These are phyloP conservation scores for Boletus subcaerulescens DNA, from an alignment of 768 basidiomycete species.

Conservation along the genomic window DNA sequence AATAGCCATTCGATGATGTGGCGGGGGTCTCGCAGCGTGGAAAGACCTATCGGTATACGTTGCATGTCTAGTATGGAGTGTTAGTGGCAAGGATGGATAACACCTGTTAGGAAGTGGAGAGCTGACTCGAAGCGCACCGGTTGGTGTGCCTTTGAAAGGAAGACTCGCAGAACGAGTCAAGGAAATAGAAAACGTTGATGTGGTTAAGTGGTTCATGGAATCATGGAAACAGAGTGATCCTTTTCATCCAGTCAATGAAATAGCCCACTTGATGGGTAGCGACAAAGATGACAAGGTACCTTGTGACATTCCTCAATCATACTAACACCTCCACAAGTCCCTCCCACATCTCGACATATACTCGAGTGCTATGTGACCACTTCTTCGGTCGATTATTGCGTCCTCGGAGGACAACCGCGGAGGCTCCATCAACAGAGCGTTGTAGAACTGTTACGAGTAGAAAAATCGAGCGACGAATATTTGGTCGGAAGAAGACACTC, in stretches of 20 bases:
- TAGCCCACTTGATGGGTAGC: too few species aligned
- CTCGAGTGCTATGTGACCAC: conserved; percentile 84
- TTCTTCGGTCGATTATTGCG: conserved; percentile 86
- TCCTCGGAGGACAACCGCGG: conserved; percentile 37
- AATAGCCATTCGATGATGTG: conserved; percentile 82
- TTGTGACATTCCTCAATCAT: conserved; percentile 89
- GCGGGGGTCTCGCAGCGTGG: conserved; percentile 74
- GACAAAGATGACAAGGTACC: conserved; percentile 35
- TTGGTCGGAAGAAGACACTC: conserved; percentile 1
- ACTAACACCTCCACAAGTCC: conserved; percentile 83
- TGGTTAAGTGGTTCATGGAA: conserved; percentile 83
- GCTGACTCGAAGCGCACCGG: conserved; percentile 27
- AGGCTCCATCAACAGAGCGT: too few species aligned
- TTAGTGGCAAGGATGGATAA: not conserved
- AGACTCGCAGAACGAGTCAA: conserved; percentile 83
- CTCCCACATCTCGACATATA: conserved; percentile 83
- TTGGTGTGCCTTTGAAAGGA: conserved; percentile 62
- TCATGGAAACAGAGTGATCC: conserved; percentile 43
- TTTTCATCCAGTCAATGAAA: not conserved
- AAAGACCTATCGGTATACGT: conserved; percentile 45
- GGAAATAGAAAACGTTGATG: conserved; percentile 90
- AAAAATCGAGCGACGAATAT: not conserved
- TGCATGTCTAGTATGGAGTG: conserved; percentile 21
- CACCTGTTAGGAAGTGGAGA: too few species aligned
- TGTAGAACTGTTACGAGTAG: too few species aligned